Percentiles rank a stretch among this genome's conserved stretches.
Evolutionary conservation across 1,284 basidiomycete species (phyloP).

Genomic region (Pterula multifida): DNA sequence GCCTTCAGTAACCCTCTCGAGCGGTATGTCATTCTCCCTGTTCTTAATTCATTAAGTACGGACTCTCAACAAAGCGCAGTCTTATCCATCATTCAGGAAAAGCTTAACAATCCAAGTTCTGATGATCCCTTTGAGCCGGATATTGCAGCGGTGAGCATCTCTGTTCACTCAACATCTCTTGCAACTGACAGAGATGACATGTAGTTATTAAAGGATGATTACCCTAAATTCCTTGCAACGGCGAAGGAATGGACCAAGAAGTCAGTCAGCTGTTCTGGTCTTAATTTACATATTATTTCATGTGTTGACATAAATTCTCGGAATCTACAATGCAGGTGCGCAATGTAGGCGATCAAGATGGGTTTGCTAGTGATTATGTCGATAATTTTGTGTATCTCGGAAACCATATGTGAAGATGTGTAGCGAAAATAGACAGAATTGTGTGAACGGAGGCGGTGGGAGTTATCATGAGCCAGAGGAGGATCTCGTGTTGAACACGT

Average conservation of each 20-base stretch:
- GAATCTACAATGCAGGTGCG: not conserved
- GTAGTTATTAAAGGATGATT: conserved; percentile 64
- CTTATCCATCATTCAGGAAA: conserved; percentile 69
- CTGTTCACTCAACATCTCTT: conserved; percentile 1
- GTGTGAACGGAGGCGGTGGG: too few relatives aligned
- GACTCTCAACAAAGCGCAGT: conserved; percentile 32
- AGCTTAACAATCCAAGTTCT: conserved; percentile 78
- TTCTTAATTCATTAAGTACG: conserved; percentile 1
- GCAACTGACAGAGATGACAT: conserved; percentile 6
- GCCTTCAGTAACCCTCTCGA: conserved; percentile 68
- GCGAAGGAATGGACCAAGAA: conserved; percentile 78
- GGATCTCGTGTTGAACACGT: not conserved
- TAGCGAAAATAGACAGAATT: too few relatives aligned
- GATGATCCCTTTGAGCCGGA: conserved; percentile 87
- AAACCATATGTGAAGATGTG: too few relatives aligned
- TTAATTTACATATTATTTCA: not conserved
- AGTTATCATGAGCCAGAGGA: not conserved
- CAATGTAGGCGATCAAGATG: conserved; percentile 4
- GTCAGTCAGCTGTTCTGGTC: conserved; percentile 25
- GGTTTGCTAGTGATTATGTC: too few relatives aligned
- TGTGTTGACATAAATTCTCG: not conserved
- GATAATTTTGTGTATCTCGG: too few relatives aligned
- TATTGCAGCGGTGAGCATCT: conserved; percentile 53
- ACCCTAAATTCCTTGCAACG: conserved; percentile 51
- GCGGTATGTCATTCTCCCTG: conserved; percentile 35